Conservation (phyloP, 176 grass and related monocot species). For the Ensete ventricosum region DNA sequence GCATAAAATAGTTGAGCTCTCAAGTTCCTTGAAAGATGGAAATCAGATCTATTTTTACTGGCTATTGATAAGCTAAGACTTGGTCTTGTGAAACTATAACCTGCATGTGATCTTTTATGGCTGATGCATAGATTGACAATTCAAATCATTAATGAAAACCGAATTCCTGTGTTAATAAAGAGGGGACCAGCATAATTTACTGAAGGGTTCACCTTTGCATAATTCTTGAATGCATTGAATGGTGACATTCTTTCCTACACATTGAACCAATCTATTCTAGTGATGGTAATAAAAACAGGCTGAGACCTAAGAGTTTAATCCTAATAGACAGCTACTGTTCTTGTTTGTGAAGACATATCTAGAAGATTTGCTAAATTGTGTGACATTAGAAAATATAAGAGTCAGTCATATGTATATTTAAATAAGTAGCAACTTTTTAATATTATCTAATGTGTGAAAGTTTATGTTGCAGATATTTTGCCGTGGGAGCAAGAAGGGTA, state of each 20-base stretch:
- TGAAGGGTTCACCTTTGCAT: not conserved
- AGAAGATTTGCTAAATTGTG: not conserved
- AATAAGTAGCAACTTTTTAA: not conserved
- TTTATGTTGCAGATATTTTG: conserved; percentile 69
- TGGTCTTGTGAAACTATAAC: not conserved
- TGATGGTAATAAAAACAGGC: not conserved
- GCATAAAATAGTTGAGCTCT: no score
- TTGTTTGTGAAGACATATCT: not conserved
- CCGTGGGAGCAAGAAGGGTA: conserved; percentile 86
- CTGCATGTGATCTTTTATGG: not conserved
- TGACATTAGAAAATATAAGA: not conserved
- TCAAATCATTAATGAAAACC: not conserved
- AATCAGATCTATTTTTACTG: no score
- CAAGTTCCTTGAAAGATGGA: no score
- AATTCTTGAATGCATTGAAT: no score
- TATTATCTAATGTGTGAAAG: conserved; percentile 20
- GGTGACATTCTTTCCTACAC: no score
- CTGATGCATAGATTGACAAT: not conserved
- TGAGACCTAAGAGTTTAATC: not conserved
- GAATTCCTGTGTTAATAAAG: not conserved
- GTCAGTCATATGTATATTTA: not conserved
- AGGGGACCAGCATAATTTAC: not conserved
- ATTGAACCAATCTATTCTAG: not conserved
- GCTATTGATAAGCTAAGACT: no score
- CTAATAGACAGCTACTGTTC: not conserved